phyloP scores from a whole-genome alignment of 371 early-diverging fungal species.

The Mortierella sp. region DNA sequence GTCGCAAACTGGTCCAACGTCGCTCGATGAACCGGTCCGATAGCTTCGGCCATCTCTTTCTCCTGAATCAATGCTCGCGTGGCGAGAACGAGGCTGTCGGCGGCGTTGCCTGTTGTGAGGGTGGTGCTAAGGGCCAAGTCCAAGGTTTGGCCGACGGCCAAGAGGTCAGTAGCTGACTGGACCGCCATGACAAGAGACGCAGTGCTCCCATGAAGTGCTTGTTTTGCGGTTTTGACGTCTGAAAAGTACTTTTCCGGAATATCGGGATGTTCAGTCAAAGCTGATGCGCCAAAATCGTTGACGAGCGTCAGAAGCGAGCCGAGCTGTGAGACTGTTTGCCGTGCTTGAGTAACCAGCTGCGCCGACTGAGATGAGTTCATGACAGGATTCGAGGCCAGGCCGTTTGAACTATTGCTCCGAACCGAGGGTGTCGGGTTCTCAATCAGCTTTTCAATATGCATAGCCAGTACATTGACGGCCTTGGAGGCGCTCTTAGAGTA shows the following conservation, averaged over 20 bases:
- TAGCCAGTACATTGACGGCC: slow-evolving; percentile 32
- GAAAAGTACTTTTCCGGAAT: slow-evolving; percentile 40
- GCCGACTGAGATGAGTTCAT: slow-evolving; percentile 47
- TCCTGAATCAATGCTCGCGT: slow-evolving; percentile 55
- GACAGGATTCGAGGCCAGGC: slow-evolving; percentile 23
- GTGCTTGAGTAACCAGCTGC: slow-evolving; percentile 47
- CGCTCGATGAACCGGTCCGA: background rate
- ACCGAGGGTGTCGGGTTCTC: slow-evolving; percentile 23
- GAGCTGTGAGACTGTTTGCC: slow-evolving; percentile 49
- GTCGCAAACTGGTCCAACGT: slow-evolving; percentile 6
- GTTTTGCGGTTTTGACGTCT: slow-evolving; percentile 34
- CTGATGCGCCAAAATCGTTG: slow-evolving; percentile 42
- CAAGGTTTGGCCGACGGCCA: slow-evolving; percentile 31
- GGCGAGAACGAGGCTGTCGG: slow-evolving; percentile 50
- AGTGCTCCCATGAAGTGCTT: slow-evolving; percentile 37
- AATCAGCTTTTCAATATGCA: slow-evolving; percentile 46
- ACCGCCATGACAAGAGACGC: slow-evolving; percentile 44
- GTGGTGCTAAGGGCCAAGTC: slow-evolving; percentile 40
- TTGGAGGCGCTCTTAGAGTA: slow-evolving; percentile 49
- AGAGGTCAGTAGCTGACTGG: slow-evolving; percentile 43
- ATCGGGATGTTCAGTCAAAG: slow-evolving; percentile 13
- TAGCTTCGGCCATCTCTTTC: slow-evolving; percentile 44
- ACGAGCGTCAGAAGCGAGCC: slow-evolving; percentile 52
- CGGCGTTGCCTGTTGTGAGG: slow-evolving; percentile 39
- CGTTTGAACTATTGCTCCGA: slow-evolving; percentile 9